Evolutionary conservation across 495 filamentous ascomycete genomes (phyloP).

Genomic region (Gamarada debralockiae): DNA sequence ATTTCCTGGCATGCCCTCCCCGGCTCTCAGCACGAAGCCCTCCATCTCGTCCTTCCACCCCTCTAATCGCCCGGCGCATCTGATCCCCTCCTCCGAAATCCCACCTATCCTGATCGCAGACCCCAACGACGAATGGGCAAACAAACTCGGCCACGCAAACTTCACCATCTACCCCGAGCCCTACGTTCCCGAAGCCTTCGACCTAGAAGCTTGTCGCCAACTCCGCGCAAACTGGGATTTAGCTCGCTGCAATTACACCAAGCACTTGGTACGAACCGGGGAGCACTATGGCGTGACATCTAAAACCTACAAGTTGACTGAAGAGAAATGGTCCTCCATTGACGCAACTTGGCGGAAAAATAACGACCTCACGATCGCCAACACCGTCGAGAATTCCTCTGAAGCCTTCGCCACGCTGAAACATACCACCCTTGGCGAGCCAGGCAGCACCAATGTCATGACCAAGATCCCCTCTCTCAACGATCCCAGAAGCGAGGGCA

Average conservation of each 20-base stretch:
- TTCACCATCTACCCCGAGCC: conserved; percentile 84
- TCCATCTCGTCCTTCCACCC: conserved; percentile 71
- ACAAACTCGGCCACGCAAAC: conserved; percentile 84
- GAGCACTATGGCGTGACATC: conserved; percentile 85
- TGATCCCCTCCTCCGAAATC: conserved; percentile 25
- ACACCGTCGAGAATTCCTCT: conserved; percentile 35
- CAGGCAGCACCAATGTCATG: conserved; percentile 29
- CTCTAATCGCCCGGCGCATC: conserved; percentile 28
- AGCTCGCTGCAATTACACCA: conserved; percentile 76
- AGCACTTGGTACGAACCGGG: conserved; percentile 76
- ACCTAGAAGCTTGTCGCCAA: conserved; percentile 57
- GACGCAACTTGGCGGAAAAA: conserved; percentile 66
- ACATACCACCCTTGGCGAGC: conserved; percentile 21
- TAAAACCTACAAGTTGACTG: conserved; percentile 75
- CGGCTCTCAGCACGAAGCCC: conserved; percentile 74
- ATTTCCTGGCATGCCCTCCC: conserved; percentile 51
- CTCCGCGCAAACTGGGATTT: conserved; percentile 76
- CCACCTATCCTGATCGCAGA: conserved; percentile 55
- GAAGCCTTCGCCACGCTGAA: conserved; percentile 30
- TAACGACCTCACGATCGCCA: conserved; percentile 53
- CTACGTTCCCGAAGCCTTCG: conserved; percentile 60
- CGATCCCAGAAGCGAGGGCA: conserved; percentile 63
- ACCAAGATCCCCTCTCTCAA: conserved; percentile 59
- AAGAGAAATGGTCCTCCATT: conserved; percentile 79
- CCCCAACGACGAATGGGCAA: conserved; percentile 74